Evolutionary conservation across 805 yeast species (phyloP).

Genomic region (Myxozyma mucilagina): DNA sequence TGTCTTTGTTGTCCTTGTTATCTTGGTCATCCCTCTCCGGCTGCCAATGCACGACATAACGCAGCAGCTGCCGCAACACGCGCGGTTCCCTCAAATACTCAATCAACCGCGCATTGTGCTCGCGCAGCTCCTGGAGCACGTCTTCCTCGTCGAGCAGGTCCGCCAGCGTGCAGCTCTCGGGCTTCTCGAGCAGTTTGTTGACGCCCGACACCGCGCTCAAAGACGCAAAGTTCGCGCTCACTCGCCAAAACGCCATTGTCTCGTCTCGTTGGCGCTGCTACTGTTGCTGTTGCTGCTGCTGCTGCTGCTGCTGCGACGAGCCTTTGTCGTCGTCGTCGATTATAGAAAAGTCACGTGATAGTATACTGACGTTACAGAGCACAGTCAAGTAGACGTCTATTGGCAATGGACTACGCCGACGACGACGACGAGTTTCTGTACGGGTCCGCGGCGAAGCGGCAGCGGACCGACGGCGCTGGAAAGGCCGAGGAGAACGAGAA

Average conservation of each 20-base stretch:
- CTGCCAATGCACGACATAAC: conserved; percentile 48
- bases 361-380: not conserved
- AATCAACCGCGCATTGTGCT: conserved; percentile 71
- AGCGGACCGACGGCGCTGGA: conserved; percentile 28
- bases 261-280: not conserved
- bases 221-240: conserved; percentile 47
- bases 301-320: not conserved
- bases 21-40: conserved; percentile 9
- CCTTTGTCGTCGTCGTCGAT: not conserved
- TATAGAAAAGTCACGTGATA: no score
- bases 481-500: conserved; percentile 23
- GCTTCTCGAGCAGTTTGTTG: conserved; percentile 46
- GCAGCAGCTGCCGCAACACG: conserved; percentile 65
- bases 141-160: conserved; percentile 75
- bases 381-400: not conserved
- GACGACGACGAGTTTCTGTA: conserved; percentile 72
- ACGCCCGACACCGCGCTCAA: conserved; percentile 46
- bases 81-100: conserved; percentile 80
- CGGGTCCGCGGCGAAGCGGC: conserved; percentile 47
- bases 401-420: conserved; percentile 42
- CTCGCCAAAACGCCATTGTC: conserved; percentile 60
- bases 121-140: conserved; percentile 66
- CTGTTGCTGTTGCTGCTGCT: not conserved
- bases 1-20: no score
- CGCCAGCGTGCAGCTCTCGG: conserved; percentile 43